Evolutionary conservation across 495 filamentous ascomycete species (phyloP).

Genomic region (Aspergillus carlsbadensis): DNA sequence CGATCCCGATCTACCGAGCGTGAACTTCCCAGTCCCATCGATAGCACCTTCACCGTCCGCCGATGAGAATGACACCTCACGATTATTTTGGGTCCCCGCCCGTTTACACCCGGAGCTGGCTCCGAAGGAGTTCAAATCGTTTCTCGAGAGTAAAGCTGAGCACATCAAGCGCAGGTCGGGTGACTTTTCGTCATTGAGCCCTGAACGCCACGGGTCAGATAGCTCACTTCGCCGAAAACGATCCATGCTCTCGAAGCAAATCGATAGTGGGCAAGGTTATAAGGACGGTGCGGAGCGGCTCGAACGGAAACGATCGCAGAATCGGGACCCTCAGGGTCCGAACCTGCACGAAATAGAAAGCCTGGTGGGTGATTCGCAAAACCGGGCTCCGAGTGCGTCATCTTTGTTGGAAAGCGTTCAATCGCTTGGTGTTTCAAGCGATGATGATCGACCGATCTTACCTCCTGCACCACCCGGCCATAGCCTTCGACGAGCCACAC

Average conservation of each 20-base stretch:
- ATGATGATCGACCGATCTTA: slow-evolving; percentile 87
- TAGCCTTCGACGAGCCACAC: slow-evolving; percentile 82
- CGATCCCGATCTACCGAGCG: slow-evolving; percentile 90
- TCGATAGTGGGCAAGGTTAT: slow-evolving; percentile 75
- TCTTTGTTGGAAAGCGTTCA: slow-evolving; percentile 36
- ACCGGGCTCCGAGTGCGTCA: slow-evolving; percentile 38
- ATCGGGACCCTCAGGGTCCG: slow-evolving; percentile 55
- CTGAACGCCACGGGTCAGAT: slow-evolving; percentile 59
- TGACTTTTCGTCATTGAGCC: slow-evolving; percentile 61
- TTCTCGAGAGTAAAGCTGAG: slow-evolving; percentile 88
- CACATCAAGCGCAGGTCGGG: slow-evolving; percentile 82
- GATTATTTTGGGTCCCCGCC: slow-evolving; percentile 94
- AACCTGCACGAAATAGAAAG: slow-evolving; percentile 71
- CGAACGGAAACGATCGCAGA: slow-evolving; percentile 69
- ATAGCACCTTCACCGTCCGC: slow-evolving; percentile 68
- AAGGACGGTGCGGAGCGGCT: slow-evolving; percentile 85
- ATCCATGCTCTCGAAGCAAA: slow-evolving; percentile 92
- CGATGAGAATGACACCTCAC: slow-evolving; percentile 84
- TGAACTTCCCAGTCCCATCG: slow-evolving; percentile 64
- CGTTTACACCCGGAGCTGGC: slow-evolving; percentile 92
- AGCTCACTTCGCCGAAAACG: slow-evolving; percentile 79
- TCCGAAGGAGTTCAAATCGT: slow-evolving; percentile 94
- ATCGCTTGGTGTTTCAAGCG: slow-evolving; percentile 48
- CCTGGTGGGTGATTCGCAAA: slow-evolving; percentile 78
- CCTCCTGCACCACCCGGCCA: slow-evolving; percentile 69